A percentile compares a stretch with the other conserved stretches of the same genome.
Conservation (phyloP, 2,329 filamentous ascomycete genomes). For the Aspergillus tamarii region DNA sequence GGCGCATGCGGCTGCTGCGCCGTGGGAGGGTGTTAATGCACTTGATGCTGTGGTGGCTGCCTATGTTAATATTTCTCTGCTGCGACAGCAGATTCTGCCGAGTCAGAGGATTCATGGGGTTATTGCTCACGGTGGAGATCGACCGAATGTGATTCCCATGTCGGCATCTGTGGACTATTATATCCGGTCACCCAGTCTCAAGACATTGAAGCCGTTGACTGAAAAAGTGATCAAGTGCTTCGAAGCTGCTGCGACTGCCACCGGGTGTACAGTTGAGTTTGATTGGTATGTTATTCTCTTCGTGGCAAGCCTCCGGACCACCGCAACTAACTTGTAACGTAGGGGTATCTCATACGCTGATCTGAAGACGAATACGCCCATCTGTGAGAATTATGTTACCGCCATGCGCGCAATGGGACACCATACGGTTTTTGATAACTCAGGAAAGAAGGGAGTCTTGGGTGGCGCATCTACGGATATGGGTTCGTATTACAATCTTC, state of each 20-base stretch:
- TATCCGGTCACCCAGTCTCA: constrained; percentile 45
- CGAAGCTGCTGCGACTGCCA: constrained; percentile 36
- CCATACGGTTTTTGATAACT: constrained; percentile 24
- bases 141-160: constrained; percentile 61
- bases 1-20: constrained; percentile 58
- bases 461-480: constrained; percentile 34
- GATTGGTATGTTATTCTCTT: constrained; percentile 26
- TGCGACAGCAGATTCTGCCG: constrained; percentile 59
- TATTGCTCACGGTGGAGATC: constrained; percentile 56
- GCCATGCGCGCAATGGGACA: constrained; percentile 35
- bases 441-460: constrained; percentile 19
- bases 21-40: constrained; percentile 62
- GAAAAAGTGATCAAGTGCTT: constrained; percentile 35
- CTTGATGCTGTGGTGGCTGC: constrained; percentile 58
- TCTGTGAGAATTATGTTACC: constrained; percentile 34
- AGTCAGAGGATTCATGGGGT: constrained; percentile 55
- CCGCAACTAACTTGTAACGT: not conserved
- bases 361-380: constrained; percentile 33
- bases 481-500: constrained; percentile 21
- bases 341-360: constrained; percentile 36
- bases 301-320: not conserved
- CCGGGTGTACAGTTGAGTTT: constrained; percentile 35
- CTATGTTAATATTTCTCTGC: constrained; percentile 49
- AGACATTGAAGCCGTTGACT: constrained; percentile 38
- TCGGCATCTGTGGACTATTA: constrained; percentile 50